phyloP scores from a whole-genome alignment of 306 rosid genomes.

The Acacia melanoxylon region DNA sequence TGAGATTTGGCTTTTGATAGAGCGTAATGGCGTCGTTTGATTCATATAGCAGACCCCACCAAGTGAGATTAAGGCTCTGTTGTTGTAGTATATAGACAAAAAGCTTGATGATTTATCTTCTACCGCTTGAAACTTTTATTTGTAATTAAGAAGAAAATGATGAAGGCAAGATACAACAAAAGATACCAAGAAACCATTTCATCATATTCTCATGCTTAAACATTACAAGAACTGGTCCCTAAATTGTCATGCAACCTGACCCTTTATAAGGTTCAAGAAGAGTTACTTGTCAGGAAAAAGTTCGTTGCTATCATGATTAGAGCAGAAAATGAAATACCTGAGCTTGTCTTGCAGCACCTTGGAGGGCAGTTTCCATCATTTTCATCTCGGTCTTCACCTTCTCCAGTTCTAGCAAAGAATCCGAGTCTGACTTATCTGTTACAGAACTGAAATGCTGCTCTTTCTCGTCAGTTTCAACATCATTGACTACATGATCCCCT shows the following conservation, averaged over 20 bases:
- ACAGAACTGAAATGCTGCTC: constrained; percentile 50
- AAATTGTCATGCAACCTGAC: constrained; percentile 10
- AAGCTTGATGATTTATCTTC: neutral
- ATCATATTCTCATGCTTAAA: constrained; percentile 21
- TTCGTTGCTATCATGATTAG: constrained; percentile 20
- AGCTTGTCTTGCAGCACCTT: constrained; percentile 98
- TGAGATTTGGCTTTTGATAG: too few relatives aligned
- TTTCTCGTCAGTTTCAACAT: constrained; percentile 43
- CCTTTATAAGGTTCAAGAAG: constrained; percentile 24
- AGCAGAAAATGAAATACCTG: constrained; percentile 63
- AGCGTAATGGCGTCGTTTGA: too few relatives aligned
- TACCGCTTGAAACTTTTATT: neutral
- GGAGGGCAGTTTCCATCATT: constrained; percentile 97
- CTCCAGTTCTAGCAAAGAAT: constrained; percentile 65
- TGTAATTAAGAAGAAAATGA: constrained; percentile 19
- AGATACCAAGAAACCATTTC: constrained; percentile 25
- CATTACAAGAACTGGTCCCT: constrained; percentile 9
- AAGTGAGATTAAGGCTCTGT: too few relatives aligned
- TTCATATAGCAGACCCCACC: too few relatives aligned
- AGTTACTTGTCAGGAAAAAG: constrained; percentile 12
- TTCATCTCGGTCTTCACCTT: constrained; percentile 78
- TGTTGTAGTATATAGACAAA: neutral
- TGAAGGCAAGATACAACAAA: constrained; percentile 27
- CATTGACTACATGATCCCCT: constrained; percentile 39
- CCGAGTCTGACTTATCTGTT: constrained; percentile 42